Evolutionary conservation across 805 yeast species (phyloP).

Genomic region (Teunomyces lycoperdinae): DNA sequence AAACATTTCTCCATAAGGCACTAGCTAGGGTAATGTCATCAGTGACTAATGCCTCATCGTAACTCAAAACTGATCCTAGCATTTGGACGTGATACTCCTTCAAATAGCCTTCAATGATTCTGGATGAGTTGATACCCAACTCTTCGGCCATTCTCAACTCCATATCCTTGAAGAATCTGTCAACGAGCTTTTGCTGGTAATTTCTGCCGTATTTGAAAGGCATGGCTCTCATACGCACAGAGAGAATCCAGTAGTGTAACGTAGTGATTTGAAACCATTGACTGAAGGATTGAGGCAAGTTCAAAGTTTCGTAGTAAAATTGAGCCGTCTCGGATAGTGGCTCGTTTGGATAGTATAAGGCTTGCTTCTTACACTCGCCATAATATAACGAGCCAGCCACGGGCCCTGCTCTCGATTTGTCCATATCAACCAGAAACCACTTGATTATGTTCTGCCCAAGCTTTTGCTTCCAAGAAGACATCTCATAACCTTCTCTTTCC

Average conservation of each 20-base stretch:
- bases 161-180: conserved; percentile 85
- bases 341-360: conserved; percentile 71
- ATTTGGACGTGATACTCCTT: conserved; percentile 89
- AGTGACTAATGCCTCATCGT: conserved; percentile 86
- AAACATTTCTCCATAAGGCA: conserved; percentile 87
- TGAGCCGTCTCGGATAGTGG: conserved; percentile 68
- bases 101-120: conserved; percentile 80
- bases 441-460: conserved; percentile 66
- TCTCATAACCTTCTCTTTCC: conserved; percentile 33
- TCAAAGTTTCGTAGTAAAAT: conserved; percentile 82
- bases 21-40: conserved; percentile 76
- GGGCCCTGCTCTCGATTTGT: conserved; percentile 87
- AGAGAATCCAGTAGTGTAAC: conserved; percentile 89
- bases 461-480: conserved; percentile 36
- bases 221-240: conserved; percentile 94
- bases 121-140: conserved; percentile 75
- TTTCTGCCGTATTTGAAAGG: conserved; percentile 85
- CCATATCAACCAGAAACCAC: conserved; percentile 80
- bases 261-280: conserved; percentile 94
- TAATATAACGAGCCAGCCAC: conserved; percentile 88
- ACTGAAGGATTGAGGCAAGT: conserved; percentile 82
- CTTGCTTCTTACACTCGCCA: conserved; percentile 84
- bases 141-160: conserved; percentile 83
- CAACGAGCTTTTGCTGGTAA: conserved; percentile 89
- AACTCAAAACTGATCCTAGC: conserved; percentile 83